Base-by-base conservation (phyloP, 805 yeast species). In the Yamadazyma phyllophila region DNA sequence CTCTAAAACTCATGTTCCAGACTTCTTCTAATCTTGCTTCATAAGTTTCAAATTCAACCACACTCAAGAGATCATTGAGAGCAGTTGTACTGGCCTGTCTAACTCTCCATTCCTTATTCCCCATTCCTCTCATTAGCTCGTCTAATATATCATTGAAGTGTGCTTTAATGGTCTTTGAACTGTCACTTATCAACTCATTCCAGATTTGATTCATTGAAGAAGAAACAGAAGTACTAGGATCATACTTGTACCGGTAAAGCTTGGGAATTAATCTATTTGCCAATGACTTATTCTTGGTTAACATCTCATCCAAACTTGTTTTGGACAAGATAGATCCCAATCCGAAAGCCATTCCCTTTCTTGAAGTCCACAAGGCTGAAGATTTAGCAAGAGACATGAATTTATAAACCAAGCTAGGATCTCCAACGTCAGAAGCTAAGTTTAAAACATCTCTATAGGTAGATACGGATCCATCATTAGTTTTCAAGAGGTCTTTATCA, bases 341-440 rank as follows among this genome's bases (percentile, higher is more conserved):
- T 0, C 98, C 97, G 68, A 88, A 92, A 0, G 98, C 98, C 57
- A 90, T 82, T 42, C 98, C 99, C 53, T 87, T 88, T 60, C 96
- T 74, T 0, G 97, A 87, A 0, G 95, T 80, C 99, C 99, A 92
- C 15, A 91, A 65, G 0, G 94, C 82, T 0, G 96, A 88, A 43
- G 83, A 84, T 51, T 88, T 84, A 0, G 97, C 96, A 46, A 92
- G 67, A 0, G 96, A 82, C 97, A 92, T 89, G 61, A 92, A 92
- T 59, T 89, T 88, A 65, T 92, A 92, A 4, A 92, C 97, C 52
- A 92, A 76, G 53, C 94, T 80, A 11, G 98, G 96, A 63, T 92
- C 97, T 26, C 98, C 98, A 8, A 90, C 95, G 59, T 92, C 99
- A 1, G 94, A 81, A 0, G 99, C 97, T 41, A 92, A 71, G 55